A percentile compares a stretch with the other conserved stretches of the same genome.
These are phyloP conservation scores for Myrica gale DNA, from an alignment of 306 rosid genomes.

Conservation along the genomic window DNA sequence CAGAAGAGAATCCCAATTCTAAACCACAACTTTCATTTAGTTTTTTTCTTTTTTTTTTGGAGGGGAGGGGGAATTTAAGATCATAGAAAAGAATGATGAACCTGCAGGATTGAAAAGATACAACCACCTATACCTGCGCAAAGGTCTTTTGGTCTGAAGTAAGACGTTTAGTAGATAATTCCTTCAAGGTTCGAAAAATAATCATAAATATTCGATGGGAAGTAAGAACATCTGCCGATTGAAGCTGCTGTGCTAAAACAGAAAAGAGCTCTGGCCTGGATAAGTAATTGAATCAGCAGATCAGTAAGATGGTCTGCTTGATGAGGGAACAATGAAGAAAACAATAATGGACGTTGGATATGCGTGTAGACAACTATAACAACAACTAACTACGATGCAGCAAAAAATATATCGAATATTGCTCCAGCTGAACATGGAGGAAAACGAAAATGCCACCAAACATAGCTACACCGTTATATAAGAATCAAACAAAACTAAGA, in stretches of 20 bases:
- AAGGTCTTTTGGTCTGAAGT: constrained; percentile 75
- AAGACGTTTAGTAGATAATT: constrained; percentile 89
- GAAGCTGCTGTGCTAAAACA: constrained; percentile 80
- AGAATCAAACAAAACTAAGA: not conserved
- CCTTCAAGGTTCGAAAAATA: constrained; percentile 78
- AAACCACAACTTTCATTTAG: not conserved
- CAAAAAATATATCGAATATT: constrained; percentile 7
- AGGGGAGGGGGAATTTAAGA: not conserved
- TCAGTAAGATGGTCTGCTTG: constrained; percentile 39
- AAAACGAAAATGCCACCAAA: not conserved
- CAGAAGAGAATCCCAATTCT: not conserved
- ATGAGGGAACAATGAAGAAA: constrained; percentile 18
- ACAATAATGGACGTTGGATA: constrained; percentile 7
- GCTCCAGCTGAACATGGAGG: constrained; percentile 1
- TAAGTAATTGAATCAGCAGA: constrained; percentile 39
- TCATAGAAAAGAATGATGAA: not conserved
- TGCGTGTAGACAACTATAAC: constrained; percentile 13
- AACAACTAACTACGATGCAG: constrained; percentile 12
- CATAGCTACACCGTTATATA: not conserved
- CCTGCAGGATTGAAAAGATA: not conserved
- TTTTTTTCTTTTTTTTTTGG: not conserved
- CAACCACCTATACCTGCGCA: constrained; percentile 65
- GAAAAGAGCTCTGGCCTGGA: constrained; percentile 92
- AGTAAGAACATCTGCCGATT: constrained; percentile 73
- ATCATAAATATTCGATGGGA: constrained; percentile 83